Evolutionary conservation across 2,329 filamentous ascomycete species (phyloP).

Genomic region (Claviceps africana): DNA sequence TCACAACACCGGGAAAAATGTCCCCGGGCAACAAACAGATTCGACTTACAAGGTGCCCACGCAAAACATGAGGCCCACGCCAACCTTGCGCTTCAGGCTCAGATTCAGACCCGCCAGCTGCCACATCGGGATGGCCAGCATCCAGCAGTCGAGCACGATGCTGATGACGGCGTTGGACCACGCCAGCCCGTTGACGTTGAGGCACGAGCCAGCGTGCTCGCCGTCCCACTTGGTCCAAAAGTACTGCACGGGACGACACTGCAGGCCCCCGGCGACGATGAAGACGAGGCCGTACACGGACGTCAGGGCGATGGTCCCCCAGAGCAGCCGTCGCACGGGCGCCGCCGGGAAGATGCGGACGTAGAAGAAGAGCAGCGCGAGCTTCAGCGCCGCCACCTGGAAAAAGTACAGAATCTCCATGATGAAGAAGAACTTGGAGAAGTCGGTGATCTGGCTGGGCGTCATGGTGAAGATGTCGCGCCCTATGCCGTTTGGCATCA

Average conservation of each 20-base stretch:
- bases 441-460: slow-evolving; percentile 7
- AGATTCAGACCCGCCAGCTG: slow-evolving; percentile 18
- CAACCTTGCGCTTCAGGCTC: slow-evolving; percentile 24
- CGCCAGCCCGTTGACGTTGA: slow-evolving; percentile 21
- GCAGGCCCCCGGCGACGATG: slow-evolving; percentile 17
- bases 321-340: slow-evolving; percentile 17
- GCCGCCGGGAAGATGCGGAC: slow-evolving; percentile 23
- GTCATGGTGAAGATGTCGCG: slow-evolving; percentile 16
- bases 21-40: too few relatives aligned
- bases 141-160: slow-evolving; percentile 25
- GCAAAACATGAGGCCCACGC: slow-evolving; percentile 25
- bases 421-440: slow-evolving; percentile 15
- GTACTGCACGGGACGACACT: slow-evolving; percentile 23
- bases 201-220: slow-evolving; percentile 21
- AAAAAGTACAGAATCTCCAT: slow-evolving; percentile 21
- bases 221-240: slow-evolving; percentile 28
- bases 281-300: slow-evolving; percentile 16
- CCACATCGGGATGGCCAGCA: slow-evolving; percentile 25
- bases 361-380: slow-evolving; percentile 27
- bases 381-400: slow-evolving; percentile 17
- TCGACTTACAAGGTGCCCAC: slow-evolving; percentile 23
- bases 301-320: slow-evolving; percentile 17
- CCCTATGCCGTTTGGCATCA: slow-evolving; percentile 13
- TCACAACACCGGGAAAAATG: too few relatives aligned
- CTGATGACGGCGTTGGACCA: slow-evolving; percentile 26